A percentile compares a stretch with the other conserved stretches of the same genome.
phyloP scores from a whole-genome alignment of 1,139 yeast genomes.

The Wickerhamomyces sp. region DNA sequence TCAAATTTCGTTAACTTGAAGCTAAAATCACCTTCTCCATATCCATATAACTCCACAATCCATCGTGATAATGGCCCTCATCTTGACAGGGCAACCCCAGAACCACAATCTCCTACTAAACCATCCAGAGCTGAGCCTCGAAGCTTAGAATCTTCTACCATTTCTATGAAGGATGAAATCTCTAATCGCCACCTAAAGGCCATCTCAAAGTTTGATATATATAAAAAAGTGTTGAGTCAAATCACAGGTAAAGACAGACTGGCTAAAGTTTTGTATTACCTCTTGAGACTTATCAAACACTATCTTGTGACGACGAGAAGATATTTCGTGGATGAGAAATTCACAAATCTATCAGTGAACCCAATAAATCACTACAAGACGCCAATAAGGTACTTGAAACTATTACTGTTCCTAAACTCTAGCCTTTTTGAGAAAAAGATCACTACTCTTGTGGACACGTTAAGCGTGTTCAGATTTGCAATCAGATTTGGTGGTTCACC shows the following conservation, averaged over 20 bases:
- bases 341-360: conserved; percentile 18
- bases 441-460: conserved; percentile 43
- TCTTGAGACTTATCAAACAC: conserved; percentile 47
- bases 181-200: neutral
- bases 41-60: conserved; percentile 3
- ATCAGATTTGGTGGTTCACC: conserved; percentile 73
- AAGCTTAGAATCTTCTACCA: neutral
- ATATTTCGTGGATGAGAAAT: conserved; percentile 19
- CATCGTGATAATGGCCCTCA: neutral
- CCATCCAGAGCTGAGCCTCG: neutral
- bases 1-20: conserved; percentile 10
- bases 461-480: conserved; percentile 62
- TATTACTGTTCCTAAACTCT: conserved; percentile 23
- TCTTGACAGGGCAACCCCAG: neutral
- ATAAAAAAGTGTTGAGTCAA: conserved; percentile 48
- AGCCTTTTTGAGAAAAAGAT: conserved; percentile 33
- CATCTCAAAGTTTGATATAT: conserved; percentile 35
- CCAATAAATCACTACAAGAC: conserved; percentile 17
- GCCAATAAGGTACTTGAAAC: conserved; percentile 24
- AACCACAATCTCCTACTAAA: conserved; percentile 1
- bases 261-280: conserved; percentile 60
- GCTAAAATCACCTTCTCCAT: conserved; percentile 14
- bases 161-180: neutral
- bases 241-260: conserved; percentile 67
- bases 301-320: conserved; percentile 42